These are phyloP conservation scores for Lycium ferocissimum DNA, from an alignment of 257 asterid species.

Conservation along the genomic window DNA sequence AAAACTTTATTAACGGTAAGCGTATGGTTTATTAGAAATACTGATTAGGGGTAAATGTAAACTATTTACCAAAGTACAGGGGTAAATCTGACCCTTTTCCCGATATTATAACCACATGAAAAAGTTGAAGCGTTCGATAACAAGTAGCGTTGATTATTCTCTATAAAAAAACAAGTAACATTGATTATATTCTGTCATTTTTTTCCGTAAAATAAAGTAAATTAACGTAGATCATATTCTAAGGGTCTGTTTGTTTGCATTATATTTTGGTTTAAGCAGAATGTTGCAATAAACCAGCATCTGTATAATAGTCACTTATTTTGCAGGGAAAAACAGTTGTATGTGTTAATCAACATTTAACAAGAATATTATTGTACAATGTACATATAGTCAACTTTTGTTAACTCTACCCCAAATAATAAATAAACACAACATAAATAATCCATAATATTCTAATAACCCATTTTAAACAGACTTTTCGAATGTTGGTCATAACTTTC, in stretches of 20 bases:
- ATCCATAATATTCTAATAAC: background rate
- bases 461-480: background rate
- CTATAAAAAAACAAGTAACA: background rate
- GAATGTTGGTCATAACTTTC: background rate
- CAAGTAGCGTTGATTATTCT: too few species aligned
- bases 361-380: background rate
- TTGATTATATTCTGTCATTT: background rate
- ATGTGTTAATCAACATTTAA: background rate
- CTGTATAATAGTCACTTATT: background rate
- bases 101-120: background rate
- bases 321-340: background rate
- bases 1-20: too few species aligned
- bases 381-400: background rate
- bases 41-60: too few species aligned
- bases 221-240: background rate
- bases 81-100: too few species aligned
- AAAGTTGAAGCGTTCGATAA: background rate
- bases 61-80: too few species aligned
- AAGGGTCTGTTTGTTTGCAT: background rate
- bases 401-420: background rate
- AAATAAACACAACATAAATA: background rate
- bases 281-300: slow-evolving; percentile 20
- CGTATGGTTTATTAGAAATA: too few species aligned
- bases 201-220: background rate
- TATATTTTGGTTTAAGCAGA: background rate